phyloP scores from a whole-genome alignment of 495 filamentous ascomycete genomes.

The Tuber indicum region DNA sequence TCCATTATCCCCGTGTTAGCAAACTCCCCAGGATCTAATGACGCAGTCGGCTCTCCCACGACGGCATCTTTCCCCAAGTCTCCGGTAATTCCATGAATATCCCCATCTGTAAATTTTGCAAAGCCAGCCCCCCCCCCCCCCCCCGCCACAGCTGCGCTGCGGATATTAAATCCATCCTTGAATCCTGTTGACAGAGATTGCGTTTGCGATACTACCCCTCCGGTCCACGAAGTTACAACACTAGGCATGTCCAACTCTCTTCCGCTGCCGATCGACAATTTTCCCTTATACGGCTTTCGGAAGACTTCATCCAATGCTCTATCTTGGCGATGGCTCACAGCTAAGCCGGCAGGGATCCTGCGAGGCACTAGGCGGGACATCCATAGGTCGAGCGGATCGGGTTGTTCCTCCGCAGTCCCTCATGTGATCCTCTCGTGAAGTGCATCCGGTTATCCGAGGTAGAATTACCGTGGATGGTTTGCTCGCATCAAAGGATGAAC shows the following conservation, averaged over 20 bases:
- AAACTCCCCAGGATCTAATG: constrained; percentile 54
- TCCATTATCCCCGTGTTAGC: constrained; percentile 24
- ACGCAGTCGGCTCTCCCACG: constrained; percentile 42
- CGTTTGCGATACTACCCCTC: constrained; percentile 47
- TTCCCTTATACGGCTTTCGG: constrained; percentile 50
- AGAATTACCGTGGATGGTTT: constrained; percentile 57
- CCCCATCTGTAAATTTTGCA: background rate
- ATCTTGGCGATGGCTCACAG: constrained; percentile 54
- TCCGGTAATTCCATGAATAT: constrained; percentile 18
- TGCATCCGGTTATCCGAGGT: constrained; percentile 69
- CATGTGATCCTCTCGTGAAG: constrained; percentile 43
- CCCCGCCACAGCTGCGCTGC: constrained; percentile 17
- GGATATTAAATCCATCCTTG: constrained; percentile 21
- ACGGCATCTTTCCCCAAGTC: constrained; percentile 34
- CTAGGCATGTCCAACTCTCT: constrained; percentile 48
- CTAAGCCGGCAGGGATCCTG: no score
- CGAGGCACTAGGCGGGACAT: no score
- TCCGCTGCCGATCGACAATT: constrained; percentile 43
- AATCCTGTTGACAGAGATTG: constrained; percentile 26
- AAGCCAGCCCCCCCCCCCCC: constrained; percentile 12
- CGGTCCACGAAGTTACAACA: constrained; percentile 63
- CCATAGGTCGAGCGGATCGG: background rate
- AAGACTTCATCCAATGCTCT: constrained; percentile 89
- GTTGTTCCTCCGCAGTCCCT: background rate
- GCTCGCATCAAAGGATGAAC: constrained; percentile 79